phyloP scores from a whole-genome alignment of 768 basidiomycete species.

The Termitomyces sp. region DNA sequence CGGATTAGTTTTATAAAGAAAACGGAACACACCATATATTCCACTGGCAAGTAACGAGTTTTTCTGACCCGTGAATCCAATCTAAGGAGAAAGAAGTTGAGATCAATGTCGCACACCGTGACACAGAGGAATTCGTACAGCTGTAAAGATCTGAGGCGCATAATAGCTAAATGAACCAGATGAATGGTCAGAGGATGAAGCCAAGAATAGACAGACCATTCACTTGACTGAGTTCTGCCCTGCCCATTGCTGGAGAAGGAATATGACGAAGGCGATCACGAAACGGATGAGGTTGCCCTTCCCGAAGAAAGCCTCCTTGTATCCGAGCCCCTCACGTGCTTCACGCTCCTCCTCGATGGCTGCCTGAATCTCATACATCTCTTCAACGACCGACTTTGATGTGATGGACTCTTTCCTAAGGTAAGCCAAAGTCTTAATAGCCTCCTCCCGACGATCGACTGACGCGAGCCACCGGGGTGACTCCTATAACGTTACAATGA shows the following conservation, averaged over 20 bases:
- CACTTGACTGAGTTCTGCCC: slow-evolving; percentile 80
- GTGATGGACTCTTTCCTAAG: slow-evolving; percentile 48
- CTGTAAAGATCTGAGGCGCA: slow-evolving; percentile 70
- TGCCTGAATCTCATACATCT: slow-evolving; percentile 80
- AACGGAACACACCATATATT: slow-evolving; percentile 44
- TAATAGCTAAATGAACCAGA: slow-evolving; percentile 47
- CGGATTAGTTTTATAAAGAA: too few relatives aligned
- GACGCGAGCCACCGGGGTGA: slow-evolving; percentile 79
- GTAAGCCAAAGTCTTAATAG: slow-evolving; percentile 60
- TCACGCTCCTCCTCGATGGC: slow-evolving; percentile 73
- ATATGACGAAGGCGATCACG: slow-evolving; percentile 78
- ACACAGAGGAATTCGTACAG: slow-evolving; percentile 21
- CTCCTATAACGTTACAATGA: slow-evolving; percentile 40
- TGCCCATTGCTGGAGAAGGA: slow-evolving; percentile 80
- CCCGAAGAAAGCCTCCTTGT: slow-evolving; percentile 73
- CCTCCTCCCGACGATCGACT: slow-evolving; percentile 53
- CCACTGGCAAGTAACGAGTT: slow-evolving; percentile 72
- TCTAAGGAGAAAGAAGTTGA: slow-evolving; percentile 26
- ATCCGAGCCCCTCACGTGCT: slow-evolving; percentile 60
- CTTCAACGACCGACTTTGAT: slow-evolving; percentile 52
- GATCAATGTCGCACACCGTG: not conserved
- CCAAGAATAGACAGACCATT: slow-evolving; percentile 11
- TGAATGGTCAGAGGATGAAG: not conserved
- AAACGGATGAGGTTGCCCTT: slow-evolving; percentile 84
- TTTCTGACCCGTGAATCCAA: slow-evolving; percentile 60